phyloP scores from a whole-genome alignment of 768 basidiomycete species.

The Xerocomellus intermedius region DNA sequence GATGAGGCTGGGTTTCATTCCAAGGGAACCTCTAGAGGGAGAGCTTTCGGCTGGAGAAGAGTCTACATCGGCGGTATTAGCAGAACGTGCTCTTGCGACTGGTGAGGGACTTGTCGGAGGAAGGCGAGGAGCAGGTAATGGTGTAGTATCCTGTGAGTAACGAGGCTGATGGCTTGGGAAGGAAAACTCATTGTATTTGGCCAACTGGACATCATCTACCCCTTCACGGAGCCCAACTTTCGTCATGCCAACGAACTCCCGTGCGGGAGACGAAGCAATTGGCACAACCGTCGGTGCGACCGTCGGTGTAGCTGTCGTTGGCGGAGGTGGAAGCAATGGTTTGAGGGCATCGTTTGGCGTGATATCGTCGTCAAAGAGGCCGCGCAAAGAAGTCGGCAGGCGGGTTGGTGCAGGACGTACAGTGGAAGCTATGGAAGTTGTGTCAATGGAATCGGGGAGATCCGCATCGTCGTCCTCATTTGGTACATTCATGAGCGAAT shows the following conservation, averaged over 20 bases:
- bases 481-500: slow-evolving; percentile 27
- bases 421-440: slow-evolving; percentile 38
- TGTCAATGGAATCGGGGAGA: slow-evolving; percentile 13
- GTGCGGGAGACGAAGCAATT: slow-evolving; percentile 36
- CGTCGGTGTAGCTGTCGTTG: slow-evolving; percentile 26
- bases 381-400: slow-evolving; percentile 75
- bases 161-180: slow-evolving; percentile 60
- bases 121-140: slow-evolving; percentile 22
- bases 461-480: slow-evolving; percentile 26
- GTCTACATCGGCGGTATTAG: slow-evolving; percentile 28
- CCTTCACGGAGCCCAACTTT: slow-evolving; percentile 32
- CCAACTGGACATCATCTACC: slow-evolving; percentile 40
- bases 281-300: slow-evolving; percentile 27
- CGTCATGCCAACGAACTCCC: slow-evolving; percentile 34
- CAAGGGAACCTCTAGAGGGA: slow-evolving; percentile 8
- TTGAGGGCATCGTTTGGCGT: slow-evolving; percentile 42
- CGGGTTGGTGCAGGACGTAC: slow-evolving; percentile 50
- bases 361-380: slow-evolving; percentile 70
- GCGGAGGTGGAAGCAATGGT: slow-evolving; percentile 34
- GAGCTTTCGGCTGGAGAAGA: slow-evolving; percentile 12
- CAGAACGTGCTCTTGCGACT: slow-evolving; percentile 34
- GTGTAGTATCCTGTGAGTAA: slow-evolving; percentile 51
- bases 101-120: slow-evolving; percentile 34
- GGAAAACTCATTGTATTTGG: slow-evolving; percentile 50
- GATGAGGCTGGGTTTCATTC: slow-evolving; percentile 39